Evolutionary conservation across 2,329 filamentous ascomycete genomes (phyloP), one percentile per base, ranked within the genome.

Genomic region (Lasiodiplodia gonubiensis): DNA sequence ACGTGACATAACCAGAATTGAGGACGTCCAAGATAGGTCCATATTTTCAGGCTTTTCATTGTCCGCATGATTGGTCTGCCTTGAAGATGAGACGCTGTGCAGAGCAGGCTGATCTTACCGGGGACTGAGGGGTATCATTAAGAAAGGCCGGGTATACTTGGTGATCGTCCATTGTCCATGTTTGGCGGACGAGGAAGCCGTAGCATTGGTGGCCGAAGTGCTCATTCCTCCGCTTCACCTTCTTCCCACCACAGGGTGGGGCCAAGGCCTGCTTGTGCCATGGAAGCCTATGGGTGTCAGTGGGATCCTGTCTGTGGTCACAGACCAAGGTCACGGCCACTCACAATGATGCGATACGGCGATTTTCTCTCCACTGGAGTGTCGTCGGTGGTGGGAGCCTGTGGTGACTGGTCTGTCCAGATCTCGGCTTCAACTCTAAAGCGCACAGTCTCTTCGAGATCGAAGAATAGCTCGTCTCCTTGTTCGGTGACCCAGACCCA

Each of bases 331-430:
- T 39, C 51, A 63, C 59, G 27, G 30, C 39, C 11, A 76, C 78
- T 72, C 67, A 80, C 79, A 63, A 78, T 87, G 70, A 94, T 86
- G 70, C 84, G 85, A 81, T 93, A 95, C 0, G 92, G 90, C 5
- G 91, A 88, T 69, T 85, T 86, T 72, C 89, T 88, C 65, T 88
- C 85, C 48, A 86, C 86, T 16, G 87, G 84, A 70, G 90, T 86
- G 3, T 83, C 79, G 42, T 90, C 87, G 63, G 89, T 88, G 67
- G 87, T 86, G 0, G 92, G 90, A 51, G 89, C 87, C 80, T 96
- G 89, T 0, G 94, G 94, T 0, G 91, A 89, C 78, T 97, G 91
- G 77, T 98, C 94, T 69, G 93, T 88, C 93, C 95, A 99, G 71
- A 92, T 88, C 80, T 99, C 95, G 61, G 90, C 87, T 72, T 96